Base-by-base conservation (phyloP, 148 eudicot species). In the Nepenthes mirabilis region DNA sequence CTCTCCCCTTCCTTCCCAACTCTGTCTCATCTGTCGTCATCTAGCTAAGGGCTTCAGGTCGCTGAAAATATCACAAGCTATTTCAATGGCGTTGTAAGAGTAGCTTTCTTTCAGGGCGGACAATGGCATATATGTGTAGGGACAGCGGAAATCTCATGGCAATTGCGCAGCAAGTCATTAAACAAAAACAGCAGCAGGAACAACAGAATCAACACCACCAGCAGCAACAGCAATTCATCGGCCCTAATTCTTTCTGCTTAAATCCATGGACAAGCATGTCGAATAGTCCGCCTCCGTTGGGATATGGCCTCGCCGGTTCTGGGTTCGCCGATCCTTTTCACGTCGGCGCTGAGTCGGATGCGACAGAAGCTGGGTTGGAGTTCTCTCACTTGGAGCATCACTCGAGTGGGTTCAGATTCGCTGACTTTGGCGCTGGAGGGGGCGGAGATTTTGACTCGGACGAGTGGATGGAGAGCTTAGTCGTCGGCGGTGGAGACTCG, bases 71-170 rank as follows among this genome's bases (percentile, higher is more conserved):
- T 40, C 45, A 40, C 45, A 4, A 3, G 8, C 45, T 40, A 8
- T 40, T 40, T 40, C 45, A 3, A 40, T 8, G 45, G 45, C 8
- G 45, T 3, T 40, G 45, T 40, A 40, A 40, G 4, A 3, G 4
- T 40, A 40, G 45, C 45, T 8, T 40, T 40, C 8, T 8, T 40
- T 40, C 45, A 40, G 45, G 45, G 45, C 0, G 74, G 74, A 79
- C 67, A 70, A 87, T 88, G 97, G 90, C 96, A 37, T 88, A 85
- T 68, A 81, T 80, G 88, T 91, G 98, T 63, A 71, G 87, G 34
- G 96, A 91, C 72, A 91, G 90, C 60, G 98, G 98, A 12, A 91
- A 91, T 65, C 93, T 91, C 48, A 91, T 91, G 98, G 96, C 98
- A 2, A 88, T 91, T 0, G 98, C 96, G 3, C 96, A 91, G 56